Conservation (phyloP, 805 yeast genomes). For the Naumovozyma castellii region DNA sequence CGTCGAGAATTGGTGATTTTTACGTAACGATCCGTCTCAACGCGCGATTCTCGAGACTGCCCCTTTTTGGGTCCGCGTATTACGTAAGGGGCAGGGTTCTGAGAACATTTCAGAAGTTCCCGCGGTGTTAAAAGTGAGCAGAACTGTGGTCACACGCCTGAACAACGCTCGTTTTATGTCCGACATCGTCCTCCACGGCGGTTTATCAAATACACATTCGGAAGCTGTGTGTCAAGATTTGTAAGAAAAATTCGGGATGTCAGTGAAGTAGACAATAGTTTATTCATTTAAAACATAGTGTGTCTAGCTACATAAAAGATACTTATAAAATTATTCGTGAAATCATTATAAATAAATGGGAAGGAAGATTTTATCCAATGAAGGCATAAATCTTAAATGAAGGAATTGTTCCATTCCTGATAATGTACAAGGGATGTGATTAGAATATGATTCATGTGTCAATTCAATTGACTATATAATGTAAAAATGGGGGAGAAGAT, state of each 20-base stretch:
- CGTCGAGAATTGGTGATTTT: neutral
- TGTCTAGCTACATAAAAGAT: neutral
- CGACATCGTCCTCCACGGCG: too few relatives aligned
- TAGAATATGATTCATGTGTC: constrained; percentile 9
- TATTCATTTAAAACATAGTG: neutral
- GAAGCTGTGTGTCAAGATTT: too few relatives aligned
- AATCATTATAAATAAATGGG: neutral
- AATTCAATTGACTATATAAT: constrained; percentile 24
- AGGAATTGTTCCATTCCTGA: neutral
- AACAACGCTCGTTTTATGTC: too few relatives aligned
- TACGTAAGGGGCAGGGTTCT: too few relatives aligned
- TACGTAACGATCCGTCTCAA: neutral
- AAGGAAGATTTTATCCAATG: neutral
- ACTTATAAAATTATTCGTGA: neutral
- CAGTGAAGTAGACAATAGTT: neutral
- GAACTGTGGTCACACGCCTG: too few relatives aligned
- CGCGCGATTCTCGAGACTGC: too few relatives aligned
- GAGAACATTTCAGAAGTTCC: too few relatives aligned
- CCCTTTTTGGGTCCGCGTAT: too few relatives aligned
- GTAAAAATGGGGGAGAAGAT: neutral
- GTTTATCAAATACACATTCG: too few relatives aligned
- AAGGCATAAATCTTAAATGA: neutral
- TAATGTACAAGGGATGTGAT: neutral
- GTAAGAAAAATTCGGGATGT: neutral
- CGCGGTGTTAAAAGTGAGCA: too few relatives aligned